Evolutionary conservation across 345 rosid species (phyloP), one percentile per base, ranked within the genome.

Genomic region (Passiflora organensis): DNA sequence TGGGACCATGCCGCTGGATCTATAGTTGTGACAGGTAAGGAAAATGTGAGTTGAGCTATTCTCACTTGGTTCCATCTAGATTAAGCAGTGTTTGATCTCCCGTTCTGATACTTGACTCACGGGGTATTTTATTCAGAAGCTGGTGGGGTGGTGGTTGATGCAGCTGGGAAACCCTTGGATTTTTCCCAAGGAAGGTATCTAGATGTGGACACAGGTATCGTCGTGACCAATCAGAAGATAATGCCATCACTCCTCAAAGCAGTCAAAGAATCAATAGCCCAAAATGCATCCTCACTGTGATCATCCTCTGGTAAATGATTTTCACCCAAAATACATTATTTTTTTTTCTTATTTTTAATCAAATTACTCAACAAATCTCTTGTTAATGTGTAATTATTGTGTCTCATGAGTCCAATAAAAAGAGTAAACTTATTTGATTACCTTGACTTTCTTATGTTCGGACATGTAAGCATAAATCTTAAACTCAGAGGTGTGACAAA

Each of bases 1-100:
- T 89, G 97, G 97, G 97, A 93, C 74, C 99, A 93, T 75, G 99
- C 95, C 53, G 99, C 97, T 16, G 96, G 99, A 20, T 79, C 69
- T 64, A 84, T 93, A 24, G 95, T 93, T 47, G 95, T 89, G 6
- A 80, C 89, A 53, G 97, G 97, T 89, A 84, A n/a, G 54, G 24
- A 66, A 58, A 23, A 15, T 14, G 36, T 21, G 41, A 1, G 28
- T 18, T 50, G 5, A 4, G 5, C 28, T n/a, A n/a, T n/a, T 15
- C 24, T 46, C 34, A 28, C 32, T 55, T 43, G 2, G 0, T 18
- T n/a, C 18, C 13, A 2, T 32, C 0, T 15, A 3, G 28, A 14
- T 47, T 24, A 1, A 12, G 2, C n/a, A 25, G 19, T 0, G 20
- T 39, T 14, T 13, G 1, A 13, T 24, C 11, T 20, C 14, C 18